Conservation (phyloP, 805 yeast genomes). For the Huiozyma naganishii region DNA sequence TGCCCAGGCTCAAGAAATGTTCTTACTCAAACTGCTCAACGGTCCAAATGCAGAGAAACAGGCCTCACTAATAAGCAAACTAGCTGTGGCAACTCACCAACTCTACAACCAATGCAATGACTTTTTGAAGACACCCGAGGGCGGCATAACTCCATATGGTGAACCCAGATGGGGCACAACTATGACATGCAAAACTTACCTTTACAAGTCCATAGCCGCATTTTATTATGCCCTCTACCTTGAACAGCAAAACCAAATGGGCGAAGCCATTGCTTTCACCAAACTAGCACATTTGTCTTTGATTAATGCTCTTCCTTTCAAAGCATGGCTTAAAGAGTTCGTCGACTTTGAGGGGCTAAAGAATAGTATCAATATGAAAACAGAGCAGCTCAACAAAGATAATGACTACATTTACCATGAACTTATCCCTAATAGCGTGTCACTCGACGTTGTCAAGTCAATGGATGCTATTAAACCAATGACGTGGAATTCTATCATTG, state of each 20-base stretch:
- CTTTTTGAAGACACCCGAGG: constrained; percentile 32
- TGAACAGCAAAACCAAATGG: constrained; percentile 50
- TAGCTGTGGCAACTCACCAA: constrained; percentile 52
- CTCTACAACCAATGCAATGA: constrained; percentile 45
- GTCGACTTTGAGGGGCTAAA: constrained; percentile 27
- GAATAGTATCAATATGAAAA: constrained; percentile 28
- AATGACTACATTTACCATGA: constrained; percentile 88
- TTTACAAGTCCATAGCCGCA: constrained; percentile 49
- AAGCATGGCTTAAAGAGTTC: constrained; percentile 27
- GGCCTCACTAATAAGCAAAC: constrained; percentile 61
- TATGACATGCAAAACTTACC: constrained; percentile 41
- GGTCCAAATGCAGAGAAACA: constrained; percentile 35
- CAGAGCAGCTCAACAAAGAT: constrained; percentile 50
- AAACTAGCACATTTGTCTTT: constrained; percentile 38
- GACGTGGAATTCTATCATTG: constrained; percentile 53
- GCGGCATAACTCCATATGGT: constrained; percentile 27
- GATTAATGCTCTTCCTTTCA: constrained; percentile 20
- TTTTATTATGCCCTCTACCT: constrained; percentile 48
- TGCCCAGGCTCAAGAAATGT: constrained; percentile 85
- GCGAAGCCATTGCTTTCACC: constrained; percentile 64
- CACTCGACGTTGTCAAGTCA: constrained; percentile 28
- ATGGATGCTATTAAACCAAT: constrained; percentile 58
- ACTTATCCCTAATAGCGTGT: constrained; percentile 44
- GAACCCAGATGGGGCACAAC: constrained; percentile 40
- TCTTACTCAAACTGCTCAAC: constrained; percentile 47